These are phyloP conservation scores for Chenopodium berlandieri DNA, from an alignment of 148 eudicot genomes.

Conservation along the genomic window DNA sequence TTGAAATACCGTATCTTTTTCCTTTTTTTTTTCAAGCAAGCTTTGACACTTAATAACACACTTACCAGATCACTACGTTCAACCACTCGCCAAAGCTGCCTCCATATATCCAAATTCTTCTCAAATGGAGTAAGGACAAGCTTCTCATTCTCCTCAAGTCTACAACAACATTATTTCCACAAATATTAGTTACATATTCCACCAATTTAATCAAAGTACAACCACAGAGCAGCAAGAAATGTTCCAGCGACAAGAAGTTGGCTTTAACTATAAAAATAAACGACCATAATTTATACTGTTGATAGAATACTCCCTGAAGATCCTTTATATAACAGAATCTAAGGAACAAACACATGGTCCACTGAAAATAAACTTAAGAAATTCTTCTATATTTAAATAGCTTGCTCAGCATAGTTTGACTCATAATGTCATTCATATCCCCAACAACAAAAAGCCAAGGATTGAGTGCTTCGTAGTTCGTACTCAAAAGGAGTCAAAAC, in stretches of 20 bases:
- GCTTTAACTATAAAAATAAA: background rate
- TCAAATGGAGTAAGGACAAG: constrained; percentile 99
- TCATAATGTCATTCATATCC: background rate
- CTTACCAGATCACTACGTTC: constrained; percentile 98
- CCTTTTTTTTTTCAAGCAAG: background rate
- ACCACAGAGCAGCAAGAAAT: background rate
- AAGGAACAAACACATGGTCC: background rate
- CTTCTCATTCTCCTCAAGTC: constrained; percentile 92
- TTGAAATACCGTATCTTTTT: background rate
- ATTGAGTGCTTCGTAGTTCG: background rate
- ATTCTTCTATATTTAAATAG: background rate
- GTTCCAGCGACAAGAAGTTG: background rate
- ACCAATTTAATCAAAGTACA: background rate
- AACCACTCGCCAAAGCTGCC: constrained; percentile 99
- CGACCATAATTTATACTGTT: background rate
- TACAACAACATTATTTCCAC: constrained; percentile 26
- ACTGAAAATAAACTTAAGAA: background rate
- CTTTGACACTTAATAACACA: constrained; percentile 1
- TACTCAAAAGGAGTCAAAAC: background rate
- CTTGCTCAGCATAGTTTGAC: background rate
- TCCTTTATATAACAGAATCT: background rate
- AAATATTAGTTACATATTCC: background rate
- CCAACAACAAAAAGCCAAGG: background rate
- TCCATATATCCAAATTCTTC: constrained; percentile 97
- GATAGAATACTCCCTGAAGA: background rate